Percentiles rank a stretch among this genome's conserved stretches.
phyloP scores from a whole-genome alignment of 2,329 filamentous ascomycete species.

The Cladosporium sp. region DNA sequence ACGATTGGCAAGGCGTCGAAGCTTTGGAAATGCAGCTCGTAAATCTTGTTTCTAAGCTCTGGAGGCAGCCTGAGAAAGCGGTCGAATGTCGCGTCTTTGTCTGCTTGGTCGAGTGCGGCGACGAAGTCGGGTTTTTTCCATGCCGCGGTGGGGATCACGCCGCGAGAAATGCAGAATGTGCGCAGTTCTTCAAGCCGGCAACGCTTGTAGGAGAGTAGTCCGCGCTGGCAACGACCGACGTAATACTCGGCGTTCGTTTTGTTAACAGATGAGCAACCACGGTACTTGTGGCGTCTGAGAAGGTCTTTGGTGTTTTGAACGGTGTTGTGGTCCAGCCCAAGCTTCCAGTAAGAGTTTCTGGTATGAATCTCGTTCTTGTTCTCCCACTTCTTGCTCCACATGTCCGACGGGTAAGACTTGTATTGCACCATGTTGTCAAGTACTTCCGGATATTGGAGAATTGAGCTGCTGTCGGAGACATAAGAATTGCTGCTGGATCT shows the following conservation, averaged over 20 bases:
- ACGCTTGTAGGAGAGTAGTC: neutral
- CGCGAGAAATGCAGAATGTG: neutral
- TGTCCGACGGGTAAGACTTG: no score
- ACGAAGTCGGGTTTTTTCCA: neutral
- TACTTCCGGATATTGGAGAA: no score
- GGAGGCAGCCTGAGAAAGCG: neutral
- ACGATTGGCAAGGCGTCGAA: neutral
- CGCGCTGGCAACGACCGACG: neutral
- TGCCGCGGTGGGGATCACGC: neutral
- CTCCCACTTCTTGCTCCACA: no score
- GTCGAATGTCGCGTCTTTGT: neutral
- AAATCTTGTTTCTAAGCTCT: neutral
- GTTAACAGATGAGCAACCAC: neutral
- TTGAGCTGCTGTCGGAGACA: no score
- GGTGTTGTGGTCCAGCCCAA: slow-evolving; percentile 1
- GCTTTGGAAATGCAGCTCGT: neutral
- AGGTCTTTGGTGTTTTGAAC: neutral
- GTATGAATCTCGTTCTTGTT: no score
- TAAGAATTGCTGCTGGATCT: no score
- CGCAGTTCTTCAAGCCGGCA: slow-evolving; percentile 3
- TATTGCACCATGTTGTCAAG: no score
- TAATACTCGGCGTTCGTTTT: neutral
- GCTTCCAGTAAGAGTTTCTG: neutral
- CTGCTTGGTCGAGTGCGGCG: neutral
- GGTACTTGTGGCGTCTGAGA: neutral